Percentiles rank a stretch among this genome's conserved stretches.
Evolutionary conservation across 306 rosid genomes (phyloP).

Genomic region (Casuarina cunninghamiana): DNA sequence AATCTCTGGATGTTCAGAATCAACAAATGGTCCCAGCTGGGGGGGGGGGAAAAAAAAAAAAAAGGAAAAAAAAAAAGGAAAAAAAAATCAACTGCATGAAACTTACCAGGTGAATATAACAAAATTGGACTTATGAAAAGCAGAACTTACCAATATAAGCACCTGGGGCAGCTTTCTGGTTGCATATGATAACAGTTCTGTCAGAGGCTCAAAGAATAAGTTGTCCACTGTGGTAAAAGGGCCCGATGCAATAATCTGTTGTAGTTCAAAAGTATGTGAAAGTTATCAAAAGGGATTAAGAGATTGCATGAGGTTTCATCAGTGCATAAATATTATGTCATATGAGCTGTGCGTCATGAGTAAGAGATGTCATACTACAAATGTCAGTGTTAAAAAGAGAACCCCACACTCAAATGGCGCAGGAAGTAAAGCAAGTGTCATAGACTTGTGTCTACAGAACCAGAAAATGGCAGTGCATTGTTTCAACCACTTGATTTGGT

Average conservation of each 20-base stretch:
- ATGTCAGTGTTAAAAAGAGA: not conserved
- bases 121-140: slow-evolving; percentile 23
- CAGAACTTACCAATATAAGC: slow-evolving; percentile 66
- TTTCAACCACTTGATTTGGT: not conserved
- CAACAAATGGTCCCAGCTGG: slow-evolving; percentile 94
- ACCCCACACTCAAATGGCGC: not conserved
- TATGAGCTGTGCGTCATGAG: not conserved
- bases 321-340: slow-evolving; percentile 11
- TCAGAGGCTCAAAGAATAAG: slow-evolving; percentile 82
- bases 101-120: slow-evolving; percentile 12
- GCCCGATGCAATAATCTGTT: slow-evolving; percentile 90
- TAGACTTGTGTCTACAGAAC: not conserved
- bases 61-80: not conserved
- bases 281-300: slow-evolving; percentile 16
- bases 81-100: slow-evolving; percentile 20
- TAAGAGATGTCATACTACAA: slow-evolving; percentile 9
- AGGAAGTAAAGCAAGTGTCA: not conserved
- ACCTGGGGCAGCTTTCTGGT: slow-evolving; percentile 76
- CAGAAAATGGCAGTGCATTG: not conserved
- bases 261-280: slow-evolving; percentile 19
- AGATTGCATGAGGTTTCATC: not conserved
- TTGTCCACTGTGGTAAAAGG: slow-evolving; percentile 91
- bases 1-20: slow-evolving; percentile 83
- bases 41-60: slow-evolving; percentile 15
- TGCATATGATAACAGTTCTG: slow-evolving; percentile 80